Percentiles rank a stretch among this genome's conserved stretches.
Conservation (phyloP, 2,329 filamentous ascomycete species). For the Penicillium brasilianum region DNA sequence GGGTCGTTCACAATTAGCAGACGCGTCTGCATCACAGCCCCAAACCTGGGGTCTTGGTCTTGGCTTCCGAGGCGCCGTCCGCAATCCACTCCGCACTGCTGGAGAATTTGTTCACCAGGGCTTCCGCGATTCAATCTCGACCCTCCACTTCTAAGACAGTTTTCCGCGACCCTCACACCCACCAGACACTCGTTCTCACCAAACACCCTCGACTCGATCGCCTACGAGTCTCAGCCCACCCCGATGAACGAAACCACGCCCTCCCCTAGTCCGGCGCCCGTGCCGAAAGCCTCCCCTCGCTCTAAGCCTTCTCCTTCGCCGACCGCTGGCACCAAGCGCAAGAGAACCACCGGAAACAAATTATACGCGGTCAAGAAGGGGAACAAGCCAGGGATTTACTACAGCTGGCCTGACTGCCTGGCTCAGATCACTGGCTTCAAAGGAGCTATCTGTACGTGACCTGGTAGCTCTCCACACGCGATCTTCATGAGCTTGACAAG, state of each 20-base stretch:
- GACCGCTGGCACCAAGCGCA: slow-evolving; percentile 59
- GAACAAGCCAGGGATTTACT: slow-evolving; percentile 66
- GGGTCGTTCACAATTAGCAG: slow-evolving; percentile 21
- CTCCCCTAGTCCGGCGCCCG: slow-evolving; percentile 42
- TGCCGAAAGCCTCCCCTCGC: slow-evolving; percentile 33
- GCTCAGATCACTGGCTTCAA: slow-evolving; percentile 66
- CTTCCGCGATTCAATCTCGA: slow-evolving; percentile 16
- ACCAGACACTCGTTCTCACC: background rate
- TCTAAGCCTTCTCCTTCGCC: slow-evolving; percentile 35
- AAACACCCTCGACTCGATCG: slow-evolving; percentile 4
- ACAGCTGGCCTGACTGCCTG: slow-evolving; percentile 66
- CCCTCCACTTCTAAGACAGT: background rate
- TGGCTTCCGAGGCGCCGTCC: slow-evolving; percentile 33
- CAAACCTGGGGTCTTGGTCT: slow-evolving; percentile 35
- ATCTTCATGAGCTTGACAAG: background rate
- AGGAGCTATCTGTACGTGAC: slow-evolving; percentile 69
- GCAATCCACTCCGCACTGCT: slow-evolving; percentile 28
- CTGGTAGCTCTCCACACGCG: background rate
- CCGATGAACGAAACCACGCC: slow-evolving; percentile 41
- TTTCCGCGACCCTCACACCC: background rate
- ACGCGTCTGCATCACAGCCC: slow-evolving; percentile 29
- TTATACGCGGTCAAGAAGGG: slow-evolving; percentile 69
- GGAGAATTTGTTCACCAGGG: slow-evolving; percentile 19
- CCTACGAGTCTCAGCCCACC: slow-evolving; percentile 13
- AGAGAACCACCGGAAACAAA: slow-evolving; percentile 57